Conservation (phyloP, 1,284 basidiomycete genomes). For the Leccinum pallidistipes region DNA sequence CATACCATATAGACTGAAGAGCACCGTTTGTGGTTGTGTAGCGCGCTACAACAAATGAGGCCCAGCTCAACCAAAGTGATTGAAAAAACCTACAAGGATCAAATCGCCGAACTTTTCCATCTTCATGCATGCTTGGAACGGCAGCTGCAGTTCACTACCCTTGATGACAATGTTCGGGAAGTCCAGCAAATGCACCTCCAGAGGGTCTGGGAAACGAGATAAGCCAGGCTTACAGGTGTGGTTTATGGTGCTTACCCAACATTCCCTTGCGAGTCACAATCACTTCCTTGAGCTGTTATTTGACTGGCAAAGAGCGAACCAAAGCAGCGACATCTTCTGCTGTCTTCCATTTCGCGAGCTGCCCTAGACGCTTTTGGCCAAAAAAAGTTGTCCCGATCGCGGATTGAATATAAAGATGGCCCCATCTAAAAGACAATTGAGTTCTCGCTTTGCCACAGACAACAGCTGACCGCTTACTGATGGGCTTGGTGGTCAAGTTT, state of each 20-base stretch:
- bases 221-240: conserved; percentile 1
- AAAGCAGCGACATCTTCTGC: conserved; percentile 99
- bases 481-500: conserved; percentile 96
- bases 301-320: conserved; percentile 94
- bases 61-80: not conserved
- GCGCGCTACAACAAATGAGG: conserved; percentile 58
- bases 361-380: conserved; percentile 98
- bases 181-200: conserved; percentile 98
- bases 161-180: conserved; percentile 99
- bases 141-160: conserved; percentile 95
- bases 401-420: conserved; percentile 99
- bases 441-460: not conserved
- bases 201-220: conserved; percentile 61
- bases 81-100: conserved; percentile 62
- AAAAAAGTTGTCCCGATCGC: conserved; percentile 93
- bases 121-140: conserved; percentile 99
- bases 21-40: conserved; percentile 98
- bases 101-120: conserved; percentile 99
- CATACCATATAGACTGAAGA: conserved; percentile 94
- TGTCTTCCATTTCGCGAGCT: conserved; percentile 99
- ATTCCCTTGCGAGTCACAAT: conserved; percentile 99
- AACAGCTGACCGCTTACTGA: conserved; percentile 57
- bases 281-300: conserved; percentile 99
- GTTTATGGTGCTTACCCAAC: conserved; percentile 60
- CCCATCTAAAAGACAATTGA: conserved; percentile 58